Evolutionary conservation across 208 protist species (phyloP).

Genomic region (Trypanosoma caninum): DNA sequence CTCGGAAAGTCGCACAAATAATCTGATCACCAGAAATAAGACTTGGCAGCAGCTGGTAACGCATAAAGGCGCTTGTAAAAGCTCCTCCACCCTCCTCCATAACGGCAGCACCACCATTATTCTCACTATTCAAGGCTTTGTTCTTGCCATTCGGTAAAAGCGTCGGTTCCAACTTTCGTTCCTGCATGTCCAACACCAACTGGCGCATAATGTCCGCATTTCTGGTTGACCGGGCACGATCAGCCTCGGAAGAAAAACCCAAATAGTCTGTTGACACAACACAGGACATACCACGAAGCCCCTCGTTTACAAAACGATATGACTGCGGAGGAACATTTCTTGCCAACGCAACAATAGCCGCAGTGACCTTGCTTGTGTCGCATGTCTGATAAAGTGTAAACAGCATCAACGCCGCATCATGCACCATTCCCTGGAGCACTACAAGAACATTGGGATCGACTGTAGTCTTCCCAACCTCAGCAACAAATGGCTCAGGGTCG

Average conservation of each 20-base stretch:
- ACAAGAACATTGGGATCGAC: conserved; percentile 29
- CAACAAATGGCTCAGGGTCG: conserved; percentile 34
- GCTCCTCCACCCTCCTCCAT: not conserved
- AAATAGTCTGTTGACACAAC: conserved; percentile 62
- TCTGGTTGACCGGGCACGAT: conserved; percentile 63
- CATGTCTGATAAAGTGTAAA: conserved; percentile 63
- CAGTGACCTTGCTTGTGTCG: conserved; percentile 56
- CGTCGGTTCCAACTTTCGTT: conserved; percentile 48
- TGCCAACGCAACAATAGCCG: conserved; percentile 43
- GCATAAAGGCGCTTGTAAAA: not conserved
- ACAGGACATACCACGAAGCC: conserved; percentile 75
- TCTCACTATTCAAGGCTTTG: not conserved
- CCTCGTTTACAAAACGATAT: conserved; percentile 68
- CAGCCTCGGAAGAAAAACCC: conserved; percentile 64
- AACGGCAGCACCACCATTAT: not conserved
- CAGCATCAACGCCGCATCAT: conserved; percentile 80
- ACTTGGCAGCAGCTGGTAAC: conserved; percentile 58
- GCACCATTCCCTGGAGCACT: conserved; percentile 61
- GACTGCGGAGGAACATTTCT: conserved; percentile 49
- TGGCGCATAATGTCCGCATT: conserved; percentile 82
- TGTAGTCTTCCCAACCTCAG: conserved; percentile 20
- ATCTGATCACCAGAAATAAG: conserved; percentile 55
- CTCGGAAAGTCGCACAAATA: conserved; percentile 60
- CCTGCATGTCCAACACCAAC: conserved; percentile 74
- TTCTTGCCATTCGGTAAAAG: conserved; percentile 15